Evolutionary conservation across 148 eudicot species (phyloP).

Genomic region (Rhododendron ferrugineum): DNA sequence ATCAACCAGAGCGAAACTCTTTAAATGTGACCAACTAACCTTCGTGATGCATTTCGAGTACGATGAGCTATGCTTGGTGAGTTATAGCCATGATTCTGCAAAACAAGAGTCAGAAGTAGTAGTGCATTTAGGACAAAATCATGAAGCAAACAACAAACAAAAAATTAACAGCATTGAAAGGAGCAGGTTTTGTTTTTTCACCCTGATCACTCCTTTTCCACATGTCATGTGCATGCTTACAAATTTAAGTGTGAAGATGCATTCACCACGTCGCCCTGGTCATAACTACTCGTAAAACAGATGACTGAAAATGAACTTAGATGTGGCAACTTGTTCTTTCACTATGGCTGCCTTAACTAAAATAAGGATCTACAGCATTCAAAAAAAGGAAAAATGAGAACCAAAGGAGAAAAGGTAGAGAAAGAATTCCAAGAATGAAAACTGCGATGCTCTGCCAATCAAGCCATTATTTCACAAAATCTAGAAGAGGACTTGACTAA

Average conservation of each 20-base stretch:
- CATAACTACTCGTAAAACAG: neutral
- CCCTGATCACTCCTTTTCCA: neutral
- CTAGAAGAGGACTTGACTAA: neutral
- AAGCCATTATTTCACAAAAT: neutral
- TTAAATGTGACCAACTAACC: conserved; percentile 19
- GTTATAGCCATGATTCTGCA: conserved; percentile 31
- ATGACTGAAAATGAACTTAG: neutral
- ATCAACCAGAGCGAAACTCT: neutral
- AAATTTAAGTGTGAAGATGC: neutral
- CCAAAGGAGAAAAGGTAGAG: neutral
- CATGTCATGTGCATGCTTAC: neutral
- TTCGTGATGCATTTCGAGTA: conserved; percentile 34
- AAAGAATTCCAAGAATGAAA: neutral
- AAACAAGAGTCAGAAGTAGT: neutral
- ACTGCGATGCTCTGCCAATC: neutral
- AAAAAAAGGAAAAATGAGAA: neutral
- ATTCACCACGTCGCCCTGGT: neutral
- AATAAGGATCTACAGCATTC: neutral
- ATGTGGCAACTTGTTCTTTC: neutral
- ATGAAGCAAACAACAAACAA: neutral
- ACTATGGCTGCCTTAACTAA: neutral
- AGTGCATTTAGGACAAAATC: neutral
- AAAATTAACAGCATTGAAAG: too few relatives aligned
- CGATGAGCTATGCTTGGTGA: conserved; percentile 14
- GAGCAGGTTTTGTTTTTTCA: neutral